Evolutionary conservation across 176 grass and related monocot genomes (phyloP).

Genomic region (Oryza meridionalis): DNA sequence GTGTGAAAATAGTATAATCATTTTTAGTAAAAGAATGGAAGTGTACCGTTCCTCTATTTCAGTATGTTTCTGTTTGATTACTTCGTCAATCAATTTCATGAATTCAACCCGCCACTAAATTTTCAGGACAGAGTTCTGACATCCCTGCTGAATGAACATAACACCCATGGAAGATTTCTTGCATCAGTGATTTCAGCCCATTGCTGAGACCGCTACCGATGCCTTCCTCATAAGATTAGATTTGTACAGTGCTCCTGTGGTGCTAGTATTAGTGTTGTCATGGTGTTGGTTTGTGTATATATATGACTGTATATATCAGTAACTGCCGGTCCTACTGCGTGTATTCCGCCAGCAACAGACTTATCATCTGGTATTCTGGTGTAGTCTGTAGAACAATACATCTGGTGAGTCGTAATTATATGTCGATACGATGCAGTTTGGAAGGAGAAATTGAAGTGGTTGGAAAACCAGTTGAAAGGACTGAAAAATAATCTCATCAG

Average conservation of each 20-base stretch:
- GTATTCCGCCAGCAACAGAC: constrained; percentile 42
- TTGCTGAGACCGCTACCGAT: constrained; percentile 46
- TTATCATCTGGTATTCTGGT: constrained; percentile 27
- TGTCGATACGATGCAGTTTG: constrained; percentile 31
- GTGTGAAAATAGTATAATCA: neutral
- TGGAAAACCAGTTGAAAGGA: neutral
- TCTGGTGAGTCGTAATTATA: constrained; percentile 33
- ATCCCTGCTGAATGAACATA: constrained; percentile 48
- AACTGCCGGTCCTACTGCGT: constrained; percentile 26
- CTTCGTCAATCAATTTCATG: neutral
- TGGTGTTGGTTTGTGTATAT: constrained; percentile 46
- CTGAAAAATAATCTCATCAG: neutral
- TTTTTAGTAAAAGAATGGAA: neutral
- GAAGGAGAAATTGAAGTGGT: constrained; percentile 26
- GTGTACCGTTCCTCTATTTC: neutral
- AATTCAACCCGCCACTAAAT: constrained; percentile 22
- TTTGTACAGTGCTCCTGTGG: constrained; percentile 58
- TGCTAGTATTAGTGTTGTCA: constrained; percentile 39
- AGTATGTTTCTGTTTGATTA: neutral
- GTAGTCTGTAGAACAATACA: constrained; percentile 32
- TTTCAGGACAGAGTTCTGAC: constrained; percentile 50
- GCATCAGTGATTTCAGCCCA: constrained; percentile 52
- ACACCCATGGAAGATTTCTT: constrained; percentile 39
- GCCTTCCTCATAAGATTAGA: constrained; percentile 52
- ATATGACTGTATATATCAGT: constrained; percentile 57